phyloP scores from a whole-genome alignment of 1,284 basidiomycete species.

The Spongispora temasekensis region DNA sequence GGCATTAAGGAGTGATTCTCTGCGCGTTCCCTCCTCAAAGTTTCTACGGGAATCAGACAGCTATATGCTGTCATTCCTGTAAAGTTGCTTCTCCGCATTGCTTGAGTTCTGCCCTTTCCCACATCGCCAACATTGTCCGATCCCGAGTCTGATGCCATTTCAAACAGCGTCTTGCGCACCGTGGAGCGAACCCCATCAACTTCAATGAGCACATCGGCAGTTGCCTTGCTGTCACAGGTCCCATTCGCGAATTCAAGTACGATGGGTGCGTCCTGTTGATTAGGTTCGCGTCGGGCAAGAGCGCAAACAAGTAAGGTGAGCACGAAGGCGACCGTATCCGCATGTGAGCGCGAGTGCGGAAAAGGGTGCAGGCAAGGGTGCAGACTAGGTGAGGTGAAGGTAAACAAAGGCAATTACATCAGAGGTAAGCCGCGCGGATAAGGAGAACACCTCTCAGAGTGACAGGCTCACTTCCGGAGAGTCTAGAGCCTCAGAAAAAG shows the following conservation, averaged over 20 bases:
- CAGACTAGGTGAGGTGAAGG: too few relatives aligned
- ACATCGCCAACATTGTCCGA: not conserved
- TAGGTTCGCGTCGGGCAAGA: too few relatives aligned
- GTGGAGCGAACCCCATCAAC: constrained; percentile 17
- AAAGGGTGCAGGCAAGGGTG: too few relatives aligned
- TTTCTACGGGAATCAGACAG: constrained; percentile 14
- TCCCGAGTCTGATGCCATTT: constrained; percentile 11
- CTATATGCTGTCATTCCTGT: constrained; percentile 20
- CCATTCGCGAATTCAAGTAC: constrained; percentile 19
- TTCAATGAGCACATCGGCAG: constrained; percentile 11
- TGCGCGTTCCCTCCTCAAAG: constrained; percentile 4
- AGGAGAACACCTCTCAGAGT: too few relatives aligned
- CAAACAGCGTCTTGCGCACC: constrained; percentile 20
- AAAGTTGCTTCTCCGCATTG: constrained; percentile 20
- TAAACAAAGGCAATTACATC: too few relatives aligned
- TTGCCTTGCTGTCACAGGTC: constrained; percentile 13
- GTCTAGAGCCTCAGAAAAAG: too few relatives aligned
- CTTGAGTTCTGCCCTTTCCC: constrained; percentile 2
- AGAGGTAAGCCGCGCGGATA: too few relatives aligned
- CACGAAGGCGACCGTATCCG: too few relatives aligned
- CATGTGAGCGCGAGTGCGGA: too few relatives aligned
- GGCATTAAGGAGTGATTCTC: constrained; percentile 7
- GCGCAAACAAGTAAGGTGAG: too few relatives aligned
- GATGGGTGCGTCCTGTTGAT: too few relatives aligned
- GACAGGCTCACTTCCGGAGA: too few relatives aligned